phyloP scores from a whole-genome alignment of 1,284 basidiomycete species.

The Crucibulum parvulum region DNA sequence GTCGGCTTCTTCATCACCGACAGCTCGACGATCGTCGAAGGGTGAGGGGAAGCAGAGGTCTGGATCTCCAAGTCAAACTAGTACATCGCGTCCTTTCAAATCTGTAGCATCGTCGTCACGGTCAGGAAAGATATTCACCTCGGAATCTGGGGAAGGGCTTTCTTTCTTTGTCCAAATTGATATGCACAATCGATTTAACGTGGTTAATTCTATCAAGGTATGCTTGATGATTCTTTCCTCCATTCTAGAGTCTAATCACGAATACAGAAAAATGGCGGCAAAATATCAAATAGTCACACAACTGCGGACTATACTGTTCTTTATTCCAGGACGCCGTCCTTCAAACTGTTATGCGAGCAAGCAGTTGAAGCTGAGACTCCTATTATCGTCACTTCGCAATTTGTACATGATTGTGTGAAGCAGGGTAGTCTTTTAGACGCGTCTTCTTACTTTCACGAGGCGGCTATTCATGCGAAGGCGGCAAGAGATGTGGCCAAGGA shows the following conservation, averaged over 20 bases:
- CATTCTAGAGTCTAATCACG: slow-evolving; percentile 2
- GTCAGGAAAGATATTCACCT: slow-evolving; percentile 34
- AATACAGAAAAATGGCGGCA: slow-evolving; percentile 67
- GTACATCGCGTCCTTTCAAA: no score
- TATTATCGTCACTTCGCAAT: slow-evolving; percentile 52
- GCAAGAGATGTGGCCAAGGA: background rate
- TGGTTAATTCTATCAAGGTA: slow-evolving; percentile 66
- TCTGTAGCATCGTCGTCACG: no score
- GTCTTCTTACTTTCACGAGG: slow-evolving; percentile 39
- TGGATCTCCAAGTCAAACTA: no score
- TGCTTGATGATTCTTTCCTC: slow-evolving; percentile 9
- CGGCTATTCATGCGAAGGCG: background rate
- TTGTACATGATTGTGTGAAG: slow-evolving; percentile 61
- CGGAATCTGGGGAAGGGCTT: slow-evolving; percentile 40
- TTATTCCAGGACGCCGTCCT: slow-evolving; percentile 54
- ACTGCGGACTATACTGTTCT: slow-evolving; percentile 67
- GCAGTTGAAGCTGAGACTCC: slow-evolving; percentile 41
- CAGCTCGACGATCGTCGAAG: no score
- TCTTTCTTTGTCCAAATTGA: slow-evolving; percentile 68
- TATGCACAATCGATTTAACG: slow-evolving; percentile 48
- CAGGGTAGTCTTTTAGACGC: slow-evolving; percentile 52
- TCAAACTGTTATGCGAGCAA: slow-evolving; percentile 49
- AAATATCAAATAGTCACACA: slow-evolving; percentile 53
- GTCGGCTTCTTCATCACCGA: no score
- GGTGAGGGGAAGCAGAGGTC: no score